Percentiles rank a stretch among this genome's conserved stretches.
Evolutionary conservation across 192 early-diverging fungal species (phyloP).

Genomic region (Backusella parvicylindrica): DNA sequence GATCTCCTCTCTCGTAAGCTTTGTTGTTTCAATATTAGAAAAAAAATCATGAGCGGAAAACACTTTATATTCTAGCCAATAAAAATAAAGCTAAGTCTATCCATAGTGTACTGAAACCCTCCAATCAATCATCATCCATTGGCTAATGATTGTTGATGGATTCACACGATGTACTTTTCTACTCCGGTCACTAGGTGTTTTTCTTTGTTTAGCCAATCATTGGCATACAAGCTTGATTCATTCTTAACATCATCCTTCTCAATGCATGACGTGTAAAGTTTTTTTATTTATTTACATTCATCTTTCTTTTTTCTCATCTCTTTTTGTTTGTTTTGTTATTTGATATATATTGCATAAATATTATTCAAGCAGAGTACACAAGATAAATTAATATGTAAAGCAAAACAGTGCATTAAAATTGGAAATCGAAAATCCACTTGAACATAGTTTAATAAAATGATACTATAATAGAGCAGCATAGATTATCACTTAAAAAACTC

Average conservation of each 20-base stretch:
- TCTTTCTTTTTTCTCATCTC: background rate
- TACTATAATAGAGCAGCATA: background rate
- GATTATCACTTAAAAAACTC: background rate
- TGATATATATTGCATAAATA: background rate
- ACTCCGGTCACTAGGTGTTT: background rate
- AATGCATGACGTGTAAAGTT: background rate
- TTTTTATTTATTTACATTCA: background rate
- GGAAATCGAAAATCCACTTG: background rate
- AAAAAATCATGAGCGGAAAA: slow-evolving; percentile 2
- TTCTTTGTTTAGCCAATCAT: no score
- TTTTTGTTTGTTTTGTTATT: background rate
- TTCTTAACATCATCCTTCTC: background rate
- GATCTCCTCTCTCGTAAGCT: slow-evolving; percentile 1
- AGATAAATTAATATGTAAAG: background rate
- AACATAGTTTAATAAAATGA: background rate
- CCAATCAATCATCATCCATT: slow-evolving; percentile 2
- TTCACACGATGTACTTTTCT: background rate
- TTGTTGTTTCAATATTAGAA: background rate
- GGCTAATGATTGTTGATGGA: background rate
- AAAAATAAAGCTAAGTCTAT: background rate
- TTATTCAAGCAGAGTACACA: background rate
- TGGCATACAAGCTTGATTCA: background rate
- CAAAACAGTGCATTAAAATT: background rate
- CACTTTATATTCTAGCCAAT: background rate
- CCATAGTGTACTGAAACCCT: background rate